Conservation (phyloP, 257 asterid genomes). For the Solanum lycopersicoides region DNA sequence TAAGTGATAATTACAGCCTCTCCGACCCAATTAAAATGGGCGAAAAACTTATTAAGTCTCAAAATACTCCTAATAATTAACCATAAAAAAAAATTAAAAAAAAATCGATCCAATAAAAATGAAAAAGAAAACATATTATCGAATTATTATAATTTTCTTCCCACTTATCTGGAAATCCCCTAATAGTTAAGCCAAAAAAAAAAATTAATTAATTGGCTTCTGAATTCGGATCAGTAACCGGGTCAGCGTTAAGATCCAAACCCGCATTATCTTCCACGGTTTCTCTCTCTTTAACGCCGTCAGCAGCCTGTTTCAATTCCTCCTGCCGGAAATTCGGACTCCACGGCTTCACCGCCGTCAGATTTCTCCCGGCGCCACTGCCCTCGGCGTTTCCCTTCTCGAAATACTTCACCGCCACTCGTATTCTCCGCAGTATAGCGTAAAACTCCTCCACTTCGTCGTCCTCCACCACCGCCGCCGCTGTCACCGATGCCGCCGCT, state of each 20-base stretch:
- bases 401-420: not conserved
- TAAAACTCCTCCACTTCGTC: not conserved
- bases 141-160: not conserved
- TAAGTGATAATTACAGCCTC: not conserved
- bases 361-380: not conserved
- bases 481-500: not conserved
- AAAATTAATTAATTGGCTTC: not conserved
- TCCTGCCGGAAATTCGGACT: constrained; percentile 5
- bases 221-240: constrained; percentile 6
- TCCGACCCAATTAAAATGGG: not conserved
- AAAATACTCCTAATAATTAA: not conserved
- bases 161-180: not conserved
- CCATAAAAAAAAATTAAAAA: not conserved
- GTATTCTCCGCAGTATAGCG: not conserved
- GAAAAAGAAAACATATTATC: not conserved
- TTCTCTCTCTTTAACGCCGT: not conserved
- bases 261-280: not conserved
- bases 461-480: not conserved
- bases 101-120: not conserved
- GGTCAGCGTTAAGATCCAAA: constrained; percentile 21
- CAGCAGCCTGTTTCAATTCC: constrained; percentile 8
- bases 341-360: constrained; percentile 3
- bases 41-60: not conserved
- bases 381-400: not conserved
- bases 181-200: not conserved